Percentiles rank a stretch among this genome's conserved stretches.
Conservation (phyloP, 495 filamentous ascomycete genomes). For the Sporormia fimetaria region DNA sequence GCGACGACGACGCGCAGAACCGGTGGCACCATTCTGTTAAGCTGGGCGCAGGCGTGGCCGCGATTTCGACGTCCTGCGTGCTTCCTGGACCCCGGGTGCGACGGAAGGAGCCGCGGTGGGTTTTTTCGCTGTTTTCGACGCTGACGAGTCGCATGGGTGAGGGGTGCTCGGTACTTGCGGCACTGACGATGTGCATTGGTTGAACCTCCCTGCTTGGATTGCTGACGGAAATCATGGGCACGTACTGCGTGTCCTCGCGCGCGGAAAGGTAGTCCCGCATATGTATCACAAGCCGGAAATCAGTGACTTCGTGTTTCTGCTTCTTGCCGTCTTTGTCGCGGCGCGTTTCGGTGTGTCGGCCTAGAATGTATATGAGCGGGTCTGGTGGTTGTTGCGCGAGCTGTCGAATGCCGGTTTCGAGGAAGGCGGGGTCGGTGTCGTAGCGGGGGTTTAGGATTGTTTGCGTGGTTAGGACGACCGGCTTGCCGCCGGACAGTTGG, state of each 20-base stretch:
- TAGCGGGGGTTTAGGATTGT: slow-evolving; percentile 27
- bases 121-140: slow-evolving; percentile 26
- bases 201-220: no score
- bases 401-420: slow-evolving; percentile 35
- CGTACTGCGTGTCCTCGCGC: no score
- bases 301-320: slow-evolving; percentile 34
- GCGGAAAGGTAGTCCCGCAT: slow-evolving; percentile 43
- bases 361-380: slow-evolving; percentile 38
- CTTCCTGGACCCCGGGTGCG: slow-evolving; percentile 22
- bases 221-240: no score
- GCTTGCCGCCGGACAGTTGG: slow-evolving; percentile 1
- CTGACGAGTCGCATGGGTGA: slow-evolving; percentile 11
- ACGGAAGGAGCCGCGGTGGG: slow-evolving; percentile 27
- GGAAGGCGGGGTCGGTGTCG: slow-evolving; percentile 33
- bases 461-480: slow-evolving; percentile 9
- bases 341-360: slow-evolving; percentile 41
- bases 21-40: slow-evolving; percentile 46
- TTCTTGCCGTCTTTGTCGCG: slow-evolving; percentile 37
- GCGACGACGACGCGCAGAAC: slow-evolving; percentile 40
- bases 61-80: slow-evolving; percentile 25
- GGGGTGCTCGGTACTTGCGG: neutral
- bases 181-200: no score
- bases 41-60: slow-evolving; percentile 7
- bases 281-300: slow-evolving; percentile 43
- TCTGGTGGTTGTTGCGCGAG: slow-evolving; percentile 14